Percentiles rank a stretch among this genome's conserved stretches.
Conservation (phyloP, 2,329 filamentous ascomycete species). For the Aspergillus uvarum region DNA sequence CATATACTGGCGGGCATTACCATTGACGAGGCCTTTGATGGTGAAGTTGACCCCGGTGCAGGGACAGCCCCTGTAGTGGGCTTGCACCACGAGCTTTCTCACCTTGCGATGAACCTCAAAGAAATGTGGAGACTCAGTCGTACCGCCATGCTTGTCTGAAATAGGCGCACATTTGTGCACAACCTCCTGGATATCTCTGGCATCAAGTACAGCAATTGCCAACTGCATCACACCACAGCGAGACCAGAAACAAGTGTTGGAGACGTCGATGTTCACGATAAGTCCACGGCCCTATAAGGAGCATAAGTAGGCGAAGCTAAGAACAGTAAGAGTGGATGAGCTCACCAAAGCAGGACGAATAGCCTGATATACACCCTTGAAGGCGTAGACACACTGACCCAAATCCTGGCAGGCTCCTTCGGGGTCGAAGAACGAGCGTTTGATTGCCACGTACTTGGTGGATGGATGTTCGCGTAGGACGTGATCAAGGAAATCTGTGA, state of each 20-base stretch:
- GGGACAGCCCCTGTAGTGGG: constrained; percentile 37
- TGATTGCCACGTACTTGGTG: constrained; percentile 66
- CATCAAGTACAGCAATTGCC: constrained; percentile 35
- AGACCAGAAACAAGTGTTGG: constrained; percentile 87
- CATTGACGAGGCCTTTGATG: constrained; percentile 51
- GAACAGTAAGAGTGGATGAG: neutral
- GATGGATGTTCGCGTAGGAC: constrained; percentile 78
- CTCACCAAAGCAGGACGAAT: constrained; percentile 69
- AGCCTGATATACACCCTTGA: constrained; percentile 87
- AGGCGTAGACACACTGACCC: constrained; percentile 68
- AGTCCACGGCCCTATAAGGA: constrained; percentile 58
- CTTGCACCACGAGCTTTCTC: constrained; percentile 39
- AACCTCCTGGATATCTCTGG: constrained; percentile 34
- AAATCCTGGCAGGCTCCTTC: constrained; percentile 54
- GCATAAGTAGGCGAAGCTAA: constrained; percentile 26
- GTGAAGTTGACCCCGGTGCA: constrained; percentile 45
- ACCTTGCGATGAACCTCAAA: constrained; percentile 31
- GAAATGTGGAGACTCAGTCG: constrained; percentile 25
- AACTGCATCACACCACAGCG: constrained; percentile 37
- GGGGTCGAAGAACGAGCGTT: constrained; percentile 75
- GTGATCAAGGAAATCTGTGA: constrained; percentile 78
- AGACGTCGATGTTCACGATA: constrained; percentile 84
- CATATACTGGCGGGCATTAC: constrained; percentile 45
- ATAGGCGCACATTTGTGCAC: constrained; percentile 24
- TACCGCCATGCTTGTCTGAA: constrained; percentile 24